Evolutionary conservation across 495 filamentous ascomycete genomes (phyloP).

Genomic region (Tetracladium marchalianum): DNA sequence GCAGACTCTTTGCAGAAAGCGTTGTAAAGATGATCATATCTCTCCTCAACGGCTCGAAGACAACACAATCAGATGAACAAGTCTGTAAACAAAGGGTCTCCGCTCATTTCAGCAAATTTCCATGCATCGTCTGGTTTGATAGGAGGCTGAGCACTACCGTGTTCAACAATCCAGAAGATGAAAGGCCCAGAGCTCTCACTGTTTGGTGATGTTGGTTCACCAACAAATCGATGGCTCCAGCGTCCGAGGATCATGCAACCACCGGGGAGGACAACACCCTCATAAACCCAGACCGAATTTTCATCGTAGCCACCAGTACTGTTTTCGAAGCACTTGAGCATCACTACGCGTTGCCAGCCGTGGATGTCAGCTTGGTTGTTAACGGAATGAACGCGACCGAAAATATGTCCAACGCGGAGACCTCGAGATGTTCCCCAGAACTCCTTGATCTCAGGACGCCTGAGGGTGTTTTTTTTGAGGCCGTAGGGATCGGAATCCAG

Average conservation of each 20-base stretch:
- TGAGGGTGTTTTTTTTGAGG: not conserved
- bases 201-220: slow-evolving; percentile 7
- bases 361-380: slow-evolving; percentile 11
- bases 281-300: slow-evolving; percentile 25
- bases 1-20: no score
- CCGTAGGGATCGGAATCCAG: slow-evolving; percentile 9
- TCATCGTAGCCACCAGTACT: slow-evolving; percentile 1
- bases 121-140: slow-evolving; percentile 5
- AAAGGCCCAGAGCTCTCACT: slow-evolving; percentile 35
- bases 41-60: no score
- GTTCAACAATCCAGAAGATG: slow-evolving; percentile 42
- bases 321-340: slow-evolving; percentile 14
- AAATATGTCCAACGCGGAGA: slow-evolving; percentile 8
- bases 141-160: slow-evolving; percentile 1
- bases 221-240: slow-evolving; percentile 28
- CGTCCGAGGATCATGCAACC: slow-evolving; percentile 33
- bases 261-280: slow-evolving; percentile 41
- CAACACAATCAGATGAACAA: no score
- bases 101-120: not conserved
- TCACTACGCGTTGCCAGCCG: slow-evolving; percentile 17
- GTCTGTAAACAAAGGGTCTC: no score
- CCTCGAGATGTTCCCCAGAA: slow-evolving; percentile 12
- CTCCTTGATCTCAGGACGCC: slow-evolving; percentile 1
- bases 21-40: no score
- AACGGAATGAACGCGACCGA: slow-evolving; percentile 18